phyloP scores from a whole-genome alignment of 495 filamentous ascomycete genomes.

The Evansstolkia leycettana region DNA sequence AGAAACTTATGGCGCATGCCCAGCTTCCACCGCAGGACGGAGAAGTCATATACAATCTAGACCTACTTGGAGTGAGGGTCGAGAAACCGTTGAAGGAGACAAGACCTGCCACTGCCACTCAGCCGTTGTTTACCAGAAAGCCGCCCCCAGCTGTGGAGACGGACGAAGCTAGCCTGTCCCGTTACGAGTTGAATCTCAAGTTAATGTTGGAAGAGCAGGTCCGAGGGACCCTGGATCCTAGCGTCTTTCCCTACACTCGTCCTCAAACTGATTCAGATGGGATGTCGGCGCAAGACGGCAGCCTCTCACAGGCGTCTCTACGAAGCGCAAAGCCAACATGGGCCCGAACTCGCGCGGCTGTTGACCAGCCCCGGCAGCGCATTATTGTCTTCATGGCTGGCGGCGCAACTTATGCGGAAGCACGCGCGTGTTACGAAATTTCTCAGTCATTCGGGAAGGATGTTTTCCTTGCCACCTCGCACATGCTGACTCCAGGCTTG shows the following conservation, averaged over 20 bases:
- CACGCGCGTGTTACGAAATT: slow-evolving; percentile 80
- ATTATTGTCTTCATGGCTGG: slow-evolving; percentile 95
- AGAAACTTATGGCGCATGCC: slow-evolving; percentile 75
- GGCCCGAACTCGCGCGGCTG: slow-evolving; percentile 67
- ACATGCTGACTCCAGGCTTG: slow-evolving; percentile 74
- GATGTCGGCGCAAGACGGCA: slow-evolving; percentile 36
- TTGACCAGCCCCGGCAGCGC: slow-evolving; percentile 74
- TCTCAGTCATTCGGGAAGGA: slow-evolving; percentile 59
- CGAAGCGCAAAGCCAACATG: slow-evolving; percentile 86
- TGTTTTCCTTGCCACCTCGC: slow-evolving; percentile 79
- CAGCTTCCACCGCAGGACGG: slow-evolving; percentile 61
- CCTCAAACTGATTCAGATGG: slow-evolving; percentile 58
- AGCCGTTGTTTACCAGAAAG: slow-evolving; percentile 57
- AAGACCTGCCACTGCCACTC: slow-evolving; percentile 37
- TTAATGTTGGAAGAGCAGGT: slow-evolving; percentile 59
- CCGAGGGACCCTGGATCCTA: slow-evolving; percentile 39
- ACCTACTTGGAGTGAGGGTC: slow-evolving; percentile 66
- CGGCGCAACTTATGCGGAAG: slow-evolving; percentile 85
- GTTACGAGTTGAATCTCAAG: slow-evolving; percentile 43
- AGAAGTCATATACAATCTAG: slow-evolving; percentile 63
- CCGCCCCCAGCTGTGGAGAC: slow-evolving; percentile 26
- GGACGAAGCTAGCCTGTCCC: slow-evolving; percentile 41
- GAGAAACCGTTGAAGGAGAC: slow-evolving; percentile 66
- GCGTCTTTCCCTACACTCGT: slow-evolving; percentile 68
- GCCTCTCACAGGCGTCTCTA: slow-evolving; percentile 61